Conservation (phyloP, 768 basidiomycete species). For the Boletus huronensis region DNA sequence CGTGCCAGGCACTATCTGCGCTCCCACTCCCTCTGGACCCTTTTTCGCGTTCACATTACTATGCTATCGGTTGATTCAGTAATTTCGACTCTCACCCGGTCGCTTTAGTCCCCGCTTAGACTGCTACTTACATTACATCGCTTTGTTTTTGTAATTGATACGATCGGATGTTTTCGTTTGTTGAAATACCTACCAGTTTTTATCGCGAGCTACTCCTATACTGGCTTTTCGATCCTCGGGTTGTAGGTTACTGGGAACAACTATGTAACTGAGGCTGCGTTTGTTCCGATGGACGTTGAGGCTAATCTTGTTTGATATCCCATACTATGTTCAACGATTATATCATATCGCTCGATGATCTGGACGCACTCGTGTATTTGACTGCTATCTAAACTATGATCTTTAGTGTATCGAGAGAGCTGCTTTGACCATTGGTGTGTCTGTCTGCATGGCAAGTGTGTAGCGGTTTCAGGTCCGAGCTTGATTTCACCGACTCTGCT, state of each 20-base stretch:
- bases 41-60: slow-evolving; percentile 4
- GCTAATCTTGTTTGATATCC: neutral
- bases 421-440: no score
- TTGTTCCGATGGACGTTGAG: neutral
- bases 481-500: no score
- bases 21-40: neutral
- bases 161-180: slow-evolving; percentile 3
- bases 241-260: slow-evolving; percentile 5
- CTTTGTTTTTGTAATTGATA: slow-evolving; percentile 9
- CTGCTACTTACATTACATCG: slow-evolving; percentile 16
- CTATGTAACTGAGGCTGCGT: slow-evolving; percentile 2
- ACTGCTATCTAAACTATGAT: no score
- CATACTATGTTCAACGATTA: neutral
- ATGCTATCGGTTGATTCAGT: slow-evolving; percentile 1
- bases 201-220: no score
- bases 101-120: slow-evolving; percentile 5
- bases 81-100: neutral
- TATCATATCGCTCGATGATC: neutral
- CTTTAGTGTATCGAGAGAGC: no score
- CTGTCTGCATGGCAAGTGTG: no score
- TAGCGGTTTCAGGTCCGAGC: no score
- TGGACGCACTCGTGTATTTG: no score
- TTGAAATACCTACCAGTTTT: no score
- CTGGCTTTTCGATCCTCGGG: neutral
- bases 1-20: neutral